A percentile compares a stretch with the other conserved stretches of the same genome.
These are phyloP conservation scores for Ceratobasidium papillatum DNA, from an alignment of 1,284 basidiomycete genomes.

Conservation along the genomic window DNA sequence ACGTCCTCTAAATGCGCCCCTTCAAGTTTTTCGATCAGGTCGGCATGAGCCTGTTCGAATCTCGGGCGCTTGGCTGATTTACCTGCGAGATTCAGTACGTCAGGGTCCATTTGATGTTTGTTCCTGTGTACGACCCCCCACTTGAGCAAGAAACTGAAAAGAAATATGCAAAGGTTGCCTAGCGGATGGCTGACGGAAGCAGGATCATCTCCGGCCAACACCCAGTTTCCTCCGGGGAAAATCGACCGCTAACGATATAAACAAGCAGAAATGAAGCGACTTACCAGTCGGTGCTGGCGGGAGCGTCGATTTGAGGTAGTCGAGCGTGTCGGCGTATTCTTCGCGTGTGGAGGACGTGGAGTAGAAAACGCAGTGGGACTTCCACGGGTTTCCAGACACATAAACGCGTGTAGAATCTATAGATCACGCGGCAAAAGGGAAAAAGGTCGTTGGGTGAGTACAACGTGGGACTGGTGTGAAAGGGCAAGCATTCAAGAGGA, in stretches of 20 bases:
- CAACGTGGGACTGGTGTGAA: conserved; percentile 50
- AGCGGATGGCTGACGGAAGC: conserved; percentile 39
- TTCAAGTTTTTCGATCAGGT: conserved; percentile 69
- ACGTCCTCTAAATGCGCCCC: conserved; percentile 64
- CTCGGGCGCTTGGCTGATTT: conserved; percentile 50
- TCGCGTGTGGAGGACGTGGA: conserved; percentile 71
- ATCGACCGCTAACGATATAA: background rate
- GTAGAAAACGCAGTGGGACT: conserved; percentile 75
- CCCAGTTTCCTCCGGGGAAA: background rate
- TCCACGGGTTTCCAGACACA: conserved; percentile 84
- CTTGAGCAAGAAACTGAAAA: conserved; percentile 38
- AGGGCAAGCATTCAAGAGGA: conserved; percentile 50
- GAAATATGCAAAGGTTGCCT: conserved; percentile 37
- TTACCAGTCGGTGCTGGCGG: conserved; percentile 58
- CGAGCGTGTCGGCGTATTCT: conserved; percentile 70
- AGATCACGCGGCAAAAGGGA: conserved; percentile 40
- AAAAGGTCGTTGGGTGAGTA: conserved; percentile 10
- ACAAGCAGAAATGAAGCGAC: conserved; percentile 10
- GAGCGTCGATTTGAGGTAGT: conserved; percentile 63
- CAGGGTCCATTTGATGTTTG: conserved; percentile 37
- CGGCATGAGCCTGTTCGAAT: conserved; percentile 64
- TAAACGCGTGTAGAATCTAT: conserved; percentile 82
- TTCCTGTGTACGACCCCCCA: conserved; percentile 27
- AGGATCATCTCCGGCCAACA: conserved; percentile 27
- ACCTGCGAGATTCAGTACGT: conserved; percentile 25